Evolutionary conservation across 163 green algal species (phyloP), one percentile per base, ranked within the genome.

Genomic region (Chlamydomonas reinhardtii): DNA sequence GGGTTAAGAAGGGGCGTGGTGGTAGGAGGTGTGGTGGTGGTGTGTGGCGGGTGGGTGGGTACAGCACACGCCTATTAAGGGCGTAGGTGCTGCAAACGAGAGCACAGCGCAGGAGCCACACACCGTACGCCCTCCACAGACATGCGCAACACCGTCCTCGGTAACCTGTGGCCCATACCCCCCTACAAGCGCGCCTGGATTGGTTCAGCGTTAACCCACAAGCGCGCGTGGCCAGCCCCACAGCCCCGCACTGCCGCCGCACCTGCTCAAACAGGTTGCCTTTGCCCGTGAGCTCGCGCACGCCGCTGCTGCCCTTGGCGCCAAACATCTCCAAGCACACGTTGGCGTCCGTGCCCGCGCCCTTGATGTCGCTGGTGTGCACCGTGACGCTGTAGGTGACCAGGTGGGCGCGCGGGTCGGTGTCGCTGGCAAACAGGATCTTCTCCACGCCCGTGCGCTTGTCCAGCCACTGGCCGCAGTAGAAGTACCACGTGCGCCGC

Each of bases 331-430:
- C 90, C 35, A 94, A 31, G 73, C 90, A 93, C 37, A 96, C 91
- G 43, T 92, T 89, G 31, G 88, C 91, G 76, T 95, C 90, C 8
- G 94, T 96, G 64, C 94, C 94, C 0, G 93, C 91, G 31, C 89
- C 89, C 34, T 59, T 52, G 27, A 93, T 52, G 73, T 93, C 85
- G 27, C 62, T 85, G 24, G 92, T 95, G 86, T 92, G 89, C 25
- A 37, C 70, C 29, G 82, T 92, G 74, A 92, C 54, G 17, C 69
- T 90, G 89, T 92, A 92, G 34, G 70, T 84, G 70, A 86, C 59
- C 72, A 93, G 76, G 37, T 56, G 68, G 66, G 34, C 66, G 22
- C 89, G 86, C 29, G 89, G 89, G 78, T 93, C 89, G n/a, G 66
- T 89, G 64, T 76, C 64, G 8, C 61, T 78, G 27, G 84, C 89